Evolutionary conservation across 2,329 filamentous ascomycete species (phyloP), one percentile per base, ranked within the genome.

Genomic region (Trichoderma sp.): DNA sequence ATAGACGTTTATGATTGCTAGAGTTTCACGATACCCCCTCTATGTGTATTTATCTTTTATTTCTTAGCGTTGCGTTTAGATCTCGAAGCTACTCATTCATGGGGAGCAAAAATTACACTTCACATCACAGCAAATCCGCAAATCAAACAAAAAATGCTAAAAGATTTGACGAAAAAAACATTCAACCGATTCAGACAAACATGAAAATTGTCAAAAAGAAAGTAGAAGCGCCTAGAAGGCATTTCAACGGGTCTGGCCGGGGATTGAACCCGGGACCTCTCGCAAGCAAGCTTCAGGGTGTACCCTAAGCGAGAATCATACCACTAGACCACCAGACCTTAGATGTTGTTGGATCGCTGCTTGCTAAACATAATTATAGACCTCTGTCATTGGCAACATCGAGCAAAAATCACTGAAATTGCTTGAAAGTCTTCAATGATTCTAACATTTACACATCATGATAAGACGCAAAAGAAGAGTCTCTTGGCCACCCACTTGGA

Each of bases 211-310:
- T 20, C 50, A 58, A 58, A 58, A 65, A 50, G n/a, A 36, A 5
- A 36, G 64, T 7, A 43, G 39, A 58, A 30, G 4, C 47, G 26
- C 59, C 17, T 11, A 32, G 15, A 8, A 13, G 11, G 55, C 36
- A 32, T 23, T 23, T 47, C 36, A 50, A 34, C n/a, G 81, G 81
- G 81, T 81, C 80, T 82, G 80, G 81, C 82, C 81, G 82, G 81
- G 82, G 81, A 83, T 83, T 81, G 82, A 83, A 83, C 82, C 80
- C 81, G 81, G 81, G 81, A 82, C 82, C 82, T 83, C 82, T 82
- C 81, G 81, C 82, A 83, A 50, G 32, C 20, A 58, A 71, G 68
- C 59, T 71, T 53, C 65, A 65, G 59, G 50, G 59, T 65, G 43
- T 58, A 58, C 68, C 68, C 68, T 65, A 71, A 71, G 68, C 68